phyloP scores from a whole-genome alignment of 306 rosid genomes.

The Mimosa bimucronata region DNA sequence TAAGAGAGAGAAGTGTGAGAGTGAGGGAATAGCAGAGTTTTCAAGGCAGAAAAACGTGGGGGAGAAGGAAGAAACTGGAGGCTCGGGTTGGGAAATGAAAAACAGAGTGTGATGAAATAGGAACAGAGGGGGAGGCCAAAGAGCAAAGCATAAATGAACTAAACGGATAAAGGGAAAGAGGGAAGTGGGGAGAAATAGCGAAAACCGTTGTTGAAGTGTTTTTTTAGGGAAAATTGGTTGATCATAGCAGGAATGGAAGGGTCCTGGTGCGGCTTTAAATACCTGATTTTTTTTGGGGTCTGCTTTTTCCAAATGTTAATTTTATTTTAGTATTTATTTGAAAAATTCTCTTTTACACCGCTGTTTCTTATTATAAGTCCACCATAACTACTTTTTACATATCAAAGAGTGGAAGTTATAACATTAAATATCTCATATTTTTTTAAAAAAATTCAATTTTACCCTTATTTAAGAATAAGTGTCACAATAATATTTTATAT shows the following conservation, averaged over 20 bases:
- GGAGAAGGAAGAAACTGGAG: constrained; percentile 42
- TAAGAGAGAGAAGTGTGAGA: not conserved
- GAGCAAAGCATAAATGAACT: not conserved
- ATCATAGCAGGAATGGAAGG: constrained; percentile 35
- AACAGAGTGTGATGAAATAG: not conserved
- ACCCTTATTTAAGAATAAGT: too few relatives aligned
- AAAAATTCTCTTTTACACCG: constrained; percentile 29
- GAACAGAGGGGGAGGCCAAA: not conserved
- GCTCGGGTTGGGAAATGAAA: not conserved
- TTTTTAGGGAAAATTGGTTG: constrained; percentile 21
- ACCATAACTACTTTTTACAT: too few relatives aligned
- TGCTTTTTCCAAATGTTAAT: not conserved
- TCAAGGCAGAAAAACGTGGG: constrained; percentile 50
- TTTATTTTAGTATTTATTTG: not conserved
- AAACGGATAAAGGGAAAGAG: not conserved
- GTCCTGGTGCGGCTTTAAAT: constrained; percentile 42
- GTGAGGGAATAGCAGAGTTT: constrained; percentile 44
- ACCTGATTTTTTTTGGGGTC: constrained; percentile 26
- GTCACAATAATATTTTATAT: too few relatives aligned
- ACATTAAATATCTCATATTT: too few relatives aligned
- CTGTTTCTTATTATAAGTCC: too few relatives aligned
- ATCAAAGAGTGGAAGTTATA: too few relatives aligned
- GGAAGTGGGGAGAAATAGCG: not conserved
- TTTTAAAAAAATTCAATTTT: too few relatives aligned
- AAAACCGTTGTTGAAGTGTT: constrained; percentile 25